A percentile compares a stretch with the other conserved stretches of the same genome.
phyloP scores from a whole-genome alignment of 495 filamentous ascomycete species.

The Neurospora sublineolata region DNA sequence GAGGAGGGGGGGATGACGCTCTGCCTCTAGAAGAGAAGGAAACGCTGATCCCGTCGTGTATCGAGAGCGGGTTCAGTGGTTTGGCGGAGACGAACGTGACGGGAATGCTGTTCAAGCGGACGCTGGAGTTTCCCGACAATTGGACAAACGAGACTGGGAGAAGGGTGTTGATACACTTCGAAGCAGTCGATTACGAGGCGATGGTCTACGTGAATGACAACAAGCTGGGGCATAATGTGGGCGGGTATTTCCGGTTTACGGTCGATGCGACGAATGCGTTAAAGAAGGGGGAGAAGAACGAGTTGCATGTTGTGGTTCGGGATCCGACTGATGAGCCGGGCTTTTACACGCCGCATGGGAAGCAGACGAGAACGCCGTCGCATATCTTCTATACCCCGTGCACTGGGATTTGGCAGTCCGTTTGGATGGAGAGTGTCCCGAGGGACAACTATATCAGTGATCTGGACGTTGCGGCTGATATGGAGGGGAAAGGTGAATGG shows the following conservation, averaged over 20 bases:
- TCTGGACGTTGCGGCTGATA: slow-evolving; percentile 45
- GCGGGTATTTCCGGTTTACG: slow-evolving; percentile 52
- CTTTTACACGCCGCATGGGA: slow-evolving; percentile 50
- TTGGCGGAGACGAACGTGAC: slow-evolving; percentile 36
- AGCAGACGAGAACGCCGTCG: slow-evolving; percentile 45
- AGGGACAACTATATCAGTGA: slow-evolving; percentile 37
- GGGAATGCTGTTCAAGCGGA: slow-evolving; percentile 51
- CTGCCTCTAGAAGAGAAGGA: slow-evolving; percentile 16
- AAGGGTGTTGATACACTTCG: slow-evolving; percentile 51
- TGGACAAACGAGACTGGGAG: slow-evolving; percentile 25
- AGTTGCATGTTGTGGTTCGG: slow-evolving; percentile 50
- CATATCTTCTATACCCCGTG: slow-evolving; percentile 64
- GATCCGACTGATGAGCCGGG: slow-evolving; percentile 46
- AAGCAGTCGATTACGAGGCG: slow-evolving; percentile 57
- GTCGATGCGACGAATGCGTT: slow-evolving; percentile 47
- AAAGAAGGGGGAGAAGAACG: slow-evolving; percentile 28
- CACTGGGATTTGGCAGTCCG: slow-evolving; percentile 58
- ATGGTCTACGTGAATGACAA: slow-evolving; percentile 52
- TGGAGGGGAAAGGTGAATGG: slow-evolving; percentile 46
- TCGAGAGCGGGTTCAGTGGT: slow-evolving; percentile 43
- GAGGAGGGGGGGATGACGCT: neutral
- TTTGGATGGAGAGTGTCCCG: slow-evolving; percentile 54
- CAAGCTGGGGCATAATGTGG: slow-evolving; percentile 41
- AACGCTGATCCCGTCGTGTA: slow-evolving; percentile 52
- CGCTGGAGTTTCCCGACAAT: slow-evolving; percentile 38